These are phyloP conservation scores for Talaromyces wortmannii DNA, from an alignment of 495 filamentous ascomycete species.

Conservation along the genomic window DNA sequence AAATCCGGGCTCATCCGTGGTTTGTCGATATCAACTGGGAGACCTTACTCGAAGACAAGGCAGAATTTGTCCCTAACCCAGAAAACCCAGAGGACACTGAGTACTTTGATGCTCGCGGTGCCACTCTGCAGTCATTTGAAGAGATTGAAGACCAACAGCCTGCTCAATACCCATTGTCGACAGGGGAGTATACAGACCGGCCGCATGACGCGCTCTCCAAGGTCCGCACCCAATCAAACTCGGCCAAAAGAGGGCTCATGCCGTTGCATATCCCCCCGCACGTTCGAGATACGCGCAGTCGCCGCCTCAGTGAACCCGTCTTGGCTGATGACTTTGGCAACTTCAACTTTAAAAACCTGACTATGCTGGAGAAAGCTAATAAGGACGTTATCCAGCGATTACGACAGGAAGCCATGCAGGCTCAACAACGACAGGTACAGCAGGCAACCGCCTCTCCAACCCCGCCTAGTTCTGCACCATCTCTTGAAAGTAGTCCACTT, in stretches of 20 bases:
- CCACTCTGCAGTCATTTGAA: constrained; percentile 79
- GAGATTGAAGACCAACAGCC: constrained; percentile 81
- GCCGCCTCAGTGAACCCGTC: constrained; percentile 86
- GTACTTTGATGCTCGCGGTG: constrained; percentile 91
- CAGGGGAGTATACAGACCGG: constrained; percentile 59
- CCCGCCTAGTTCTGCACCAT: constrained; percentile 46
- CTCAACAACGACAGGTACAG: constrained; percentile 39
- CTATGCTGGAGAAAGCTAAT: constrained; percentile 94
- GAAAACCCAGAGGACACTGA: constrained; percentile 97
- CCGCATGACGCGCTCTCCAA: constrained; percentile 93
- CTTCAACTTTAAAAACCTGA: constrained; percentile 95
- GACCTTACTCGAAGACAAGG: constrained; percentile 81
- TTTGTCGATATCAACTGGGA: constrained; percentile 86
- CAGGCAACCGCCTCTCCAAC: constrained; percentile 23
- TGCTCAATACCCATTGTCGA: constrained; percentile 37
- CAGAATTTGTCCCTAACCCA: constrained; percentile 86
- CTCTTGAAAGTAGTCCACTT: constrained; percentile 80
- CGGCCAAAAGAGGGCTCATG: constrained; percentile 82
- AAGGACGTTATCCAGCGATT: constrained; percentile 97
- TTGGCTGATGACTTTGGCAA: constrained; percentile 88
- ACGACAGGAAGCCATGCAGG: constrained; percentile 75
- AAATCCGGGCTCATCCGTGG: constrained; percentile 86
- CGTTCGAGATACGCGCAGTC: constrained; percentile 79
- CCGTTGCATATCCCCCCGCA: constrained; percentile 94
- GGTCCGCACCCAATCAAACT: constrained; percentile 77